Evolutionary conservation across 805 yeast genomes (phyloP).

Genomic region (Wickerhamomyces rabaulensis): DNA sequence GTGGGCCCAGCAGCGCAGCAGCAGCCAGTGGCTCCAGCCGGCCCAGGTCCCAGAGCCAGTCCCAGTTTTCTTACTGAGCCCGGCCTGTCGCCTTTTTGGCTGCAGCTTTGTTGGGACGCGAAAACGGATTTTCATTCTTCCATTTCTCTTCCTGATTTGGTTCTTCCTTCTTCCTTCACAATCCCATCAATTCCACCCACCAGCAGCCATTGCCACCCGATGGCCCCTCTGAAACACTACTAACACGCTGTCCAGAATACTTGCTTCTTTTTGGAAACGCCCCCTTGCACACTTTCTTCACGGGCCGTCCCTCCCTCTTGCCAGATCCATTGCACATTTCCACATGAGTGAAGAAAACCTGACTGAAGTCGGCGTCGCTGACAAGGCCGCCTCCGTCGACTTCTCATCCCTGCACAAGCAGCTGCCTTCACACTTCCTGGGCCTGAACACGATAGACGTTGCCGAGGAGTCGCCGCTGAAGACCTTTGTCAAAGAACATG

Average conservation of each 20-base stretch:
- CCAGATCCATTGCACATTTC: neutral
- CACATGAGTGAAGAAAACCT: slow-evolving; percentile 37
- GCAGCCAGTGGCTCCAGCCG: too few species aligned
- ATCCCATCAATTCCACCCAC: neutral
- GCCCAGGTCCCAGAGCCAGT: too few species aligned
- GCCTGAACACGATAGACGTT: slow-evolving; percentile 67
- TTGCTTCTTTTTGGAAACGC: slow-evolving; percentile 2
- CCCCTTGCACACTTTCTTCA: slow-evolving; percentile 2
- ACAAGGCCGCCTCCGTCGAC: slow-evolving; percentile 25
- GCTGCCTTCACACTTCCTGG: slow-evolving; percentile 73
- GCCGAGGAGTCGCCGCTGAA: slow-evolving; percentile 78
- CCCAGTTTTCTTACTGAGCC: too few species aligned
- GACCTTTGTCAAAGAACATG: slow-evolving; percentile 77
- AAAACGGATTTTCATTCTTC: too few species aligned
- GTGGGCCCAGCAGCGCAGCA: too few species aligned
- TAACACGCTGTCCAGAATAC: slow-evolving; percentile 3
- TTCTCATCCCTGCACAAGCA: slow-evolving; percentile 31
- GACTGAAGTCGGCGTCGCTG: slow-evolving; percentile 28
- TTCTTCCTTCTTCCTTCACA: neutral
- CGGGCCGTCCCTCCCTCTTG: slow-evolving; percentile 4
- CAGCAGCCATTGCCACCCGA: neutral
- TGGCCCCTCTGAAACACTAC: neutral
- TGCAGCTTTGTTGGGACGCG: too few species aligned
- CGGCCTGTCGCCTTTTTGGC: too few species aligned
- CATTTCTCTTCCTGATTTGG: too few species aligned